Evolutionary conservation across 768 basidiomycete genomes (phyloP), one percentile per base, ranked within the genome.

Genomic region (Mycena olivaceomarginata): DNA sequence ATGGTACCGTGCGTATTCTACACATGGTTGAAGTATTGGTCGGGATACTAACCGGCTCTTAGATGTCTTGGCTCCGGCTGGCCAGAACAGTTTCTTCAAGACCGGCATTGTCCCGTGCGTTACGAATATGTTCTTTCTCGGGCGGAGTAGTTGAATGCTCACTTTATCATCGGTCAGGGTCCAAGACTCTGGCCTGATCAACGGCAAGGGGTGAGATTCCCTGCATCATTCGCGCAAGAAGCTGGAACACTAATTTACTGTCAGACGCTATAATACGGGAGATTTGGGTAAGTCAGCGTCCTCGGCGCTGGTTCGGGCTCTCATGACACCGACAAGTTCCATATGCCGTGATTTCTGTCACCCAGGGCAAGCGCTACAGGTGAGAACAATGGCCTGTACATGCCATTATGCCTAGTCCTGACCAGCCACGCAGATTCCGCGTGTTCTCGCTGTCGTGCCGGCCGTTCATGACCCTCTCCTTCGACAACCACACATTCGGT

Each of bases 391-490:
- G 31, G 31, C 31, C 31, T 31, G 31, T 53, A n/a, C n/a, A 31
- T 2, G 31, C 18, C 7, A 53, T n/a, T 20, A n/a, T 53, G 2
- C 37, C 31, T 60, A 12, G 22, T 15, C 22, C n/a, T 59, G 74
- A 79, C 20, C 83, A 85, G 3, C n/a, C 4, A n/a, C 12, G 48
- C 86, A 90, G 77, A 51, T 88, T 92, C 81, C 91, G 91, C 16
- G 48, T 92, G 22, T 81, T 92, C 74, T 81, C 83, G 51, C 85
- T 86, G 31, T 86, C 90, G n/a, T 92, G 92, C 80, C 84, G 87
- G 12, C 87, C 88, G 0, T 85, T 83, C 80, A 86, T 85, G 80
- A 84, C 80, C 2, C 85, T 88, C 81, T 87, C 85, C 8, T 74
- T 87, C 62, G 85, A 87, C 67, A 81, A 82, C 59, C 88, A 89